Percentiles rank a stretch among this genome's conserved stretches.
Evolutionary conservation across 2,329 filamentous ascomycete genomes (phyloP).

Genomic region (Clonostachys solani): DNA sequence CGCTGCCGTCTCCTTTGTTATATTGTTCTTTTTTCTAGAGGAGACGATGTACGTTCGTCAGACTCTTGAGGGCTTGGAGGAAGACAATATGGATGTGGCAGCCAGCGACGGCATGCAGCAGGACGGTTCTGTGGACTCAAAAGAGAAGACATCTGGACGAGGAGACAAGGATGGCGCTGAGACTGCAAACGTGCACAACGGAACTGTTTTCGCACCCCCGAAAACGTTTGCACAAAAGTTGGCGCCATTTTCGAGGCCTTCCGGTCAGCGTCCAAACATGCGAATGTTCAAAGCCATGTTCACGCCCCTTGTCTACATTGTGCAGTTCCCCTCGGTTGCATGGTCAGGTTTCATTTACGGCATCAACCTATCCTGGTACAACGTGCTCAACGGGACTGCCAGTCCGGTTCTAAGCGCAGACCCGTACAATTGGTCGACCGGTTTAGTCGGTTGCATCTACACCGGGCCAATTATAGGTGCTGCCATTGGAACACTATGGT

Average conservation of each 20-base stretch:
- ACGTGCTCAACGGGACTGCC: constrained; percentile 26
- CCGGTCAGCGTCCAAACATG: neutral
- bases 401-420: constrained; percentile 18
- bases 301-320: constrained; percentile 17
- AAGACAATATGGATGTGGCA: neutral
- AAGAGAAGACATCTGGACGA: neutral
- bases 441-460: constrained; percentile 2
- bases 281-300: neutral
- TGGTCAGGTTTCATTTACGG: constrained; percentile 27
- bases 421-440: constrained; percentile 25
- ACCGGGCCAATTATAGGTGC: constrained; percentile 1
- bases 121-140: neutral
- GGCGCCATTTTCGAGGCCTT: neutral
- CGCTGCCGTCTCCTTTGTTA: constrained; percentile 37
- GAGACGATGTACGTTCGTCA: constrained; percentile 50
- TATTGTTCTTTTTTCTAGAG: constrained; percentile 55
- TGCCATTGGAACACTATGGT: neutral
- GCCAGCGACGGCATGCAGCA: neutral
- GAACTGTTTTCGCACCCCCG: neutral
- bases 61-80: constrained; percentile 18
- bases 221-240: neutral
- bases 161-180: no score
- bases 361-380: constrained; percentile 25
- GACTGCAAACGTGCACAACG: neutral
- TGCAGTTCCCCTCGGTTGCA: constrained; percentile 22